phyloP scores from a whole-genome alignment of 257 asterid species.

The Fraxinus quadrangulata region DNA sequence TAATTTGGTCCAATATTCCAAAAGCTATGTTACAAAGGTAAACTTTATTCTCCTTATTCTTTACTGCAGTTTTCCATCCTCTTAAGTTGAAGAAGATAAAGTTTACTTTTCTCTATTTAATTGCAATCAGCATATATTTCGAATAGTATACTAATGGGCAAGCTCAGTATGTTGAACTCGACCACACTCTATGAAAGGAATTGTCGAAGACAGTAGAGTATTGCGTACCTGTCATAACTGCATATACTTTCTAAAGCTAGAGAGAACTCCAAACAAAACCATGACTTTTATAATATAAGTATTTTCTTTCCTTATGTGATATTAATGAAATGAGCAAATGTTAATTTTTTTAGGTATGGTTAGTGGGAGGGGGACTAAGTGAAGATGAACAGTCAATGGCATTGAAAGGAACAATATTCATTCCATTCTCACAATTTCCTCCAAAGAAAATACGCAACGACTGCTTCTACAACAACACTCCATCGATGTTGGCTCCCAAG shows the following conservation, averaged over 20 bases:
- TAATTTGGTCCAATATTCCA: slow-evolving; percentile 24
- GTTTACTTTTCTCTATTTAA: too few relatives aligned
- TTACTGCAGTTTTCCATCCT: background rate
- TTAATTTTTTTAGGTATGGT: slow-evolving; percentile 31
- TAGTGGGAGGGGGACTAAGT: slow-evolving; percentile 39
- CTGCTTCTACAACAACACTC: slow-evolving; percentile 37
- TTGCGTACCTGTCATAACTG: too few relatives aligned
- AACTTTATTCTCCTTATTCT: background rate
- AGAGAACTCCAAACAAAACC: too few relatives aligned
- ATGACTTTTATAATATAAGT: too few relatives aligned
- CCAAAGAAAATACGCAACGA: slow-evolving; percentile 41
- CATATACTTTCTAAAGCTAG: too few relatives aligned
- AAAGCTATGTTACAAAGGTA: slow-evolving; percentile 24
- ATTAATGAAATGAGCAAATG: background rate
- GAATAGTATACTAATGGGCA: background rate
- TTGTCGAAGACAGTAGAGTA: too few relatives aligned
- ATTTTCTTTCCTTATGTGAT: too few relatives aligned
- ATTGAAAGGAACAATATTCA: slow-evolving; percentile 41
- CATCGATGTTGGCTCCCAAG: slow-evolving; percentile 46
- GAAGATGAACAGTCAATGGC: slow-evolving; percentile 42
- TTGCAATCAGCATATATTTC: background rate
- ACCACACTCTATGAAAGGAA: too few relatives aligned
- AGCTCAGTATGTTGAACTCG: background rate
- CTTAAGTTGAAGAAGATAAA: too few relatives aligned
- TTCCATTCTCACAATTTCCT: slow-evolving; percentile 46